Conservation (phyloP, 2,329 filamentous ascomycete genomes). For the Colletotrichum tropicale region DNA sequence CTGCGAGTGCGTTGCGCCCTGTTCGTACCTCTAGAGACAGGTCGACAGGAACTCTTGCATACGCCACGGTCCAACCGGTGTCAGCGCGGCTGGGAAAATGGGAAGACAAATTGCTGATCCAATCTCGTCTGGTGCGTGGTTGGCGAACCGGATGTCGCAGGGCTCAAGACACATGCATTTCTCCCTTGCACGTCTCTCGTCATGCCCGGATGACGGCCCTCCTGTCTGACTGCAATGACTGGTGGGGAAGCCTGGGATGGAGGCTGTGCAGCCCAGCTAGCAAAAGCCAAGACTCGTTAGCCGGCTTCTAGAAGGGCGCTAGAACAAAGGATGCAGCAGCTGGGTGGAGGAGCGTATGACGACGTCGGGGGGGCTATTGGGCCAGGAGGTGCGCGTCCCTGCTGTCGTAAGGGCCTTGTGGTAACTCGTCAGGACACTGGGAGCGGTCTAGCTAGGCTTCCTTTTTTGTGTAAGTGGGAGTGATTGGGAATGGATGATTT, state of each 20-base stretch:
- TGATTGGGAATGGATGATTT: not conserved
- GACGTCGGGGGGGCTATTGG: not conserved
- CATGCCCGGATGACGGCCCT: slow-evolving; percentile 1
- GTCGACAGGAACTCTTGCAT: not conserved
- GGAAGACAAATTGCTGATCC: not conserved
- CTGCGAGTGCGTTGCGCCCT: not conserved
- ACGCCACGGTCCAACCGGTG: not conserved
- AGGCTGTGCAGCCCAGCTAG: not conserved
- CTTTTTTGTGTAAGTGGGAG: not conserved
- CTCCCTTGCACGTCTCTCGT: not conserved
- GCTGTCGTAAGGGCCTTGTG: not conserved
- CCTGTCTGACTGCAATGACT: not conserved
- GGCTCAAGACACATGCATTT: not conserved
- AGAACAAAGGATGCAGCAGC: slow-evolving; percentile 18
- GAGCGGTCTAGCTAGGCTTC: not conserved
- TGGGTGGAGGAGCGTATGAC: not conserved
- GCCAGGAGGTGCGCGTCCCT: not conserved
- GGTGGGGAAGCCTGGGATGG: not conserved
- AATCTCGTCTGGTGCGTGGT: not conserved
- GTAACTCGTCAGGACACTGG: not conserved
- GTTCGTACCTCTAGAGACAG: not conserved
- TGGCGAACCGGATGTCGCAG: not conserved
- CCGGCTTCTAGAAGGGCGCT: slow-evolving; percentile 18
- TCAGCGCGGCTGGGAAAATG: not conserved
- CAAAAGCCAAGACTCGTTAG: not conserved